Evolutionary conservation across 306 rosid genomes (phyloP), one percentile per base, ranked within the genome.

Genomic region (Corylus avellana): DNA sequence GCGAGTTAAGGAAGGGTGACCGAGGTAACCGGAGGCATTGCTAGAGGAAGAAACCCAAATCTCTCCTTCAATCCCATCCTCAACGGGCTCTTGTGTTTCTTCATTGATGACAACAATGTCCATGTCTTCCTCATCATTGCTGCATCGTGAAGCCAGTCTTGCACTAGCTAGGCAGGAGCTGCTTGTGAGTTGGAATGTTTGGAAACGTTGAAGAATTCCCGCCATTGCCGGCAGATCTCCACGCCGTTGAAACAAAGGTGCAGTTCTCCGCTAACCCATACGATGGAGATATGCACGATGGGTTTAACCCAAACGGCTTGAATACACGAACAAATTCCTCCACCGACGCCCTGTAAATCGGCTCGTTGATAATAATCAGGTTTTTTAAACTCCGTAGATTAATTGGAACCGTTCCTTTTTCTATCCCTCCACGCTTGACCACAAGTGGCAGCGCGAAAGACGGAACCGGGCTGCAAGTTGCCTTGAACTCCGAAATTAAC

Each of bases 261-360:
- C 98, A 84, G 46, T 92, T 94, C 86, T 94, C 98, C 2, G 98
- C 98, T 58, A 92, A 81, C 0, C 98, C 94, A 3, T 92, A 94
- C 22, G 96, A 89, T 37, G 98, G 97, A 39, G 97, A 87, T 6
- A 92, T 77, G 5, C 88, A 80, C 0, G 84, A 83, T 0, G 94
- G 85, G 58, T 71, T 87, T 39, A 92, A 75, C 37, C 98, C 98
- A 47, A 80, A 85, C 32, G 86, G 83, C 17, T 49, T 69, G 79
- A 94, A 92, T 1, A 74, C 75, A 1, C 64, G 18, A 55, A 89
- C 81, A 54, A 92, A 94, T 47, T 94, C 87, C 25, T 87, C 91
- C 0, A 92, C 91, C 0, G 84, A 53, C 0, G 79, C 87, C 75
- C 74, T 81, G 74, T 89, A 89, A 54, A 92, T 83, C 8, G 97